These are phyloP conservation scores for Sarcodon aspratus DNA, from an alignment of 768 basidiomycete genomes.

Conservation along the genomic window DNA sequence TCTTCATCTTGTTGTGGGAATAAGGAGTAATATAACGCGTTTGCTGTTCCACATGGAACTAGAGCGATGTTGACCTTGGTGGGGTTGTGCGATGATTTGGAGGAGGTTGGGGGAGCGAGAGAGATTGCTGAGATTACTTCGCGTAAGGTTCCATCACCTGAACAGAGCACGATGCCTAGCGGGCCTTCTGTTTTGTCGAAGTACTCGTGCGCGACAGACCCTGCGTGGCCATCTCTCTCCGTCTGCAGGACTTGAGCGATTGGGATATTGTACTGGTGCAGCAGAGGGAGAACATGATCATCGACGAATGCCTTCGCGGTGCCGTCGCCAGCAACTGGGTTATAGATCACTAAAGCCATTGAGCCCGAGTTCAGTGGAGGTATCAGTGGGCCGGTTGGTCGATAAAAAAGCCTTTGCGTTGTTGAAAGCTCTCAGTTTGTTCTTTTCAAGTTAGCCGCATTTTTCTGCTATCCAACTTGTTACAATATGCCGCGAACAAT, in stretches of 20 bases:
- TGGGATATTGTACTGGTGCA: conserved; percentile 27
- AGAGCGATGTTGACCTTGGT: conserved; percentile 31
- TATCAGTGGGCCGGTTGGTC: no score
- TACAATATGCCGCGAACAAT: no score
- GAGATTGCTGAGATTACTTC: conserved; percentile 65
- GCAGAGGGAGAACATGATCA: conserved; percentile 52
- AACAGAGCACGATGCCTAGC: conserved; percentile 48
- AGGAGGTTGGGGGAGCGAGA: background rate
- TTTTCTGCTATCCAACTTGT: no score
- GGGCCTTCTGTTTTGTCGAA: conserved; percentile 20
- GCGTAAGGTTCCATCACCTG: conserved; percentile 90
- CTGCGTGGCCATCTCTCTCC: conserved; percentile 41
- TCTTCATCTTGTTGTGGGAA: conserved; percentile 32
- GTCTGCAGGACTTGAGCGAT: conserved; percentile 37
- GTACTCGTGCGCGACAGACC: conserved; percentile 28
- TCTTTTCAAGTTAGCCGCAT: no score
- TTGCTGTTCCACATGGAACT: conserved; percentile 83
- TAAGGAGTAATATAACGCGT: conserved; percentile 76
- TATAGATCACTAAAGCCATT: conserved; percentile 40
- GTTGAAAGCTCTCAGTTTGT: no score
- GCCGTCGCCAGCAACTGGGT: conserved; percentile 61
- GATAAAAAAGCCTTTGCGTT: no score
- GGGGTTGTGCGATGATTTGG: conserved; percentile 1
- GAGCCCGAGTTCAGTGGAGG: no score
- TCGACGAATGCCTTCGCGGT: conserved; percentile 45